A percentile compares a stretch with the other conserved stretches of the same genome.
These are phyloP conservation scores for Naganishia vishniacii DNA, from an alignment of 768 basidiomycete genomes.

Conservation along the genomic window DNA sequence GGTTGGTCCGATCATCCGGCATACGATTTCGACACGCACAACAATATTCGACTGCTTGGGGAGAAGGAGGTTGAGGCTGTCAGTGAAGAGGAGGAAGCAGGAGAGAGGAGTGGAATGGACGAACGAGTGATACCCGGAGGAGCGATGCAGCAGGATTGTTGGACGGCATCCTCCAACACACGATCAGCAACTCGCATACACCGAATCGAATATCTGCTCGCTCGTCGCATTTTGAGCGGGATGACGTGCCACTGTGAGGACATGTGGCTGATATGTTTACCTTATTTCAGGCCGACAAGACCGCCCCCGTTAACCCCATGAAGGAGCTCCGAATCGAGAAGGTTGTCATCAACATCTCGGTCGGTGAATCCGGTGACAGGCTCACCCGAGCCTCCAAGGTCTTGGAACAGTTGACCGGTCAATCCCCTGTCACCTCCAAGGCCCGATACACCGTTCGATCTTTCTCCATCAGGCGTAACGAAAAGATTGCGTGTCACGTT, in stretches of 20 bases:
- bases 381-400: constrained; percentile 98
- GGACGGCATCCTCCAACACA: not conserved
- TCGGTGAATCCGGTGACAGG: constrained; percentile 98
- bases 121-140: not conserved
- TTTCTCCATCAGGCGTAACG: constrained; percentile 99
- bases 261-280: not conserved
- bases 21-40: constrained; percentile 13
- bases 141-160: not conserved
- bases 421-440: constrained; percentile 98
- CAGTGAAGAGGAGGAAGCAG: not conserved
- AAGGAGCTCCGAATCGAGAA: constrained; percentile 96
- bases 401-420: constrained; percentile 96
- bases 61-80: not conserved
- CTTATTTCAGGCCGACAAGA: constrained; percentile 48
- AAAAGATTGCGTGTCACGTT: constrained; percentile 98
- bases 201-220: not conserved
- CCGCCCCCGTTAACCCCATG: constrained; percentile 68
- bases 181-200: not conserved
- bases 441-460: constrained; percentile 98
- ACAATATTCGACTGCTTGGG: not conserved
- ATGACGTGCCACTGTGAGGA: no score
- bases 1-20: not conserved
- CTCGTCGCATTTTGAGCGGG: not conserved
- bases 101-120: not conserved
- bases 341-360: constrained; percentile 99